phyloP scores from a whole-genome alignment of 495 filamentous ascomycete genomes.

The Aspergillus campestris region DNA sequence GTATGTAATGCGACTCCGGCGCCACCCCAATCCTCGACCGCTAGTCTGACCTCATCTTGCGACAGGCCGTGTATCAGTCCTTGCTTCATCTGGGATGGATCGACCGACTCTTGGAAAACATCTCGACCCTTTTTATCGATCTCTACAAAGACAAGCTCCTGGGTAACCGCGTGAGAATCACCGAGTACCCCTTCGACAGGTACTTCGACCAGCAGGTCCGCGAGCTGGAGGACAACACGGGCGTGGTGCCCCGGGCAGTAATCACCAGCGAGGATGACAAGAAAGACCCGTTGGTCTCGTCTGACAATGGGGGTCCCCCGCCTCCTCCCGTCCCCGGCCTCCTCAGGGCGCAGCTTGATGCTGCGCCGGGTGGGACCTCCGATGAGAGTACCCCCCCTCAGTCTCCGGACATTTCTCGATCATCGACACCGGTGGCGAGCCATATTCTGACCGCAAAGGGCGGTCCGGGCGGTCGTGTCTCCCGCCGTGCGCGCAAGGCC shows the following conservation, averaged over 20 bases:
- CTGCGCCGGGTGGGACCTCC: conserved; percentile 39
- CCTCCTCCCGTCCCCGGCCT: conserved; percentile 50
- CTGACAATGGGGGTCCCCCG: conserved; percentile 43
- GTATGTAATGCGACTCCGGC: conserved; percentile 42
- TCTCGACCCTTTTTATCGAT: conserved; percentile 79
- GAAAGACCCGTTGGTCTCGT: conserved; percentile 38
- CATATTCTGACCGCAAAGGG: conserved; percentile 64
- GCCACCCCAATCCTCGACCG: conserved; percentile 1
- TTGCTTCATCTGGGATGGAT: conserved; percentile 93
- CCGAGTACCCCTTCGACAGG: conserved; percentile 72
- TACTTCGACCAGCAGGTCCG: conserved; percentile 91
- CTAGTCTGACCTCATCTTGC: conserved; percentile 13
- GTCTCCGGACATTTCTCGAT: conserved; percentile 72
- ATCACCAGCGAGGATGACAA: conserved; percentile 23
- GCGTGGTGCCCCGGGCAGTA: conserved; percentile 24
- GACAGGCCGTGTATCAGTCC: conserved; percentile 91
- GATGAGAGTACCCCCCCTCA: conserved; percentile 51
- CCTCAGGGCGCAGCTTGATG: conserved; percentile 39
- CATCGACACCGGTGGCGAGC: conserved; percentile 57
- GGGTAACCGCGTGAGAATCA: conserved; percentile 65
- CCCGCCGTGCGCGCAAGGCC: conserved; percentile 74
- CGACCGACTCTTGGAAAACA: conserved; percentile 90
- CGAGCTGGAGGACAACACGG: conserved; percentile 63
- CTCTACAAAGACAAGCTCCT: conserved; percentile 82
- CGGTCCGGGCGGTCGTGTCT: conserved; percentile 64